phyloP scores from a whole-genome alignment of 495 filamentous ascomycete genomes.

The Aspergillus coremiiformis region DNA sequence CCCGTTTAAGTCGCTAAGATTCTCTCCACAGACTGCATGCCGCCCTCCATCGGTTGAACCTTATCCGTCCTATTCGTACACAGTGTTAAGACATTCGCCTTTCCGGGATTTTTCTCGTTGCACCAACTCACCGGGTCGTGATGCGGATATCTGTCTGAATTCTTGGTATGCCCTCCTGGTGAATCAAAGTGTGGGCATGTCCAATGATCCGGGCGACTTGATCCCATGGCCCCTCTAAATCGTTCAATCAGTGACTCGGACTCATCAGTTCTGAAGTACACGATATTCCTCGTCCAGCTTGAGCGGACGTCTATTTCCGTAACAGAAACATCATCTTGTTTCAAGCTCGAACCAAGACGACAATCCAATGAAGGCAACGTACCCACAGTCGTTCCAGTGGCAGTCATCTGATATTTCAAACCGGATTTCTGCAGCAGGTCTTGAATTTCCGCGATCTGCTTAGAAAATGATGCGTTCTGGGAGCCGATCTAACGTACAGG shows the following conservation, averaged over 20 bases:
- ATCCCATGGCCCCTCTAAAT: slow-evolving; percentile 77
- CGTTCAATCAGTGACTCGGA: not conserved
- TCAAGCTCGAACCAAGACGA: not conserved
- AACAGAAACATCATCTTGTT: too few species aligned
- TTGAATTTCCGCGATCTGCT: slow-evolving; percentile 76
- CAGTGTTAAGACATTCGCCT: not conserved
- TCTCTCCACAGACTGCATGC: slow-evolving; percentile 17
- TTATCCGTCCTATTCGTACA: slow-evolving; percentile 20
- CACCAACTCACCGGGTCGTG: slow-evolving; percentile 55
- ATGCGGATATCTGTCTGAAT: slow-evolving; percentile 79
- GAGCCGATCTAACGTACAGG: slow-evolving; percentile 54
- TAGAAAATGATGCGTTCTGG: slow-evolving; percentile 60
- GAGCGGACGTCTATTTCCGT: too few species aligned
- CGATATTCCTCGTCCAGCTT: not conserved
- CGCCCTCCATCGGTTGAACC: slow-evolving; percentile 14
- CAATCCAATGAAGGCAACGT: slow-evolving; percentile 19
- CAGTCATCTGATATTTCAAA: slow-evolving; percentile 70
- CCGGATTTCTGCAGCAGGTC: slow-evolving; percentile 61
- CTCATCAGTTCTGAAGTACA: not conserved
- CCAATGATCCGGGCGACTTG: slow-evolving; percentile 73
- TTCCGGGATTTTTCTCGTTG: not conserved
- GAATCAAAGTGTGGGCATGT: slow-evolving; percentile 71
- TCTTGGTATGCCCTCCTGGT: slow-evolving; percentile 61
- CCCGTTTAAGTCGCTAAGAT: slow-evolving; percentile 1
- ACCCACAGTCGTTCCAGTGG: slow-evolving; percentile 80